Conservation (phyloP, 2,329 filamentous ascomycete genomes). For the Fusarium sp. region DNA sequence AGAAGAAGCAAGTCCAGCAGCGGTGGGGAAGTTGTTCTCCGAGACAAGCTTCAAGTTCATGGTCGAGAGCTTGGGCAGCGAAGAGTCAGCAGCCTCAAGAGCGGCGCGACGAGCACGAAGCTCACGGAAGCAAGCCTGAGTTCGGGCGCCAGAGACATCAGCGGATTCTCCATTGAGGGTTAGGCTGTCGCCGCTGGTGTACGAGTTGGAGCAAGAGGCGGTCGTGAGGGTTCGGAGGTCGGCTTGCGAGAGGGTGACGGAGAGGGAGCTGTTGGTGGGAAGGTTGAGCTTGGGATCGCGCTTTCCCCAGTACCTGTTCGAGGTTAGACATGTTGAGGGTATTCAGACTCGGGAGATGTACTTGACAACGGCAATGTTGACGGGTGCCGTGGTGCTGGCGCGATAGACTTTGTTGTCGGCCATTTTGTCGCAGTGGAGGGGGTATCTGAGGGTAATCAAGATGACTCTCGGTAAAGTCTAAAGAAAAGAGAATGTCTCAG, state of each 20-base stretch:
- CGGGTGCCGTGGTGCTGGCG: slow-evolving; percentile 94
- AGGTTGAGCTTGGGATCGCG: slow-evolving; percentile 93
- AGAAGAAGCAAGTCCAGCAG: slow-evolving; percentile 84
- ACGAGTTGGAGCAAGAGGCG: slow-evolving; percentile 84
- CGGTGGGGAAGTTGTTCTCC: slow-evolving; percentile 99
- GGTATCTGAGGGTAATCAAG: slow-evolving; percentile 6
- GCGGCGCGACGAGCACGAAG: slow-evolving; percentile 80
- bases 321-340: not conserved
- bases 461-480: not conserved
- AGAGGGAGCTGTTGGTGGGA: slow-evolving; percentile 97
- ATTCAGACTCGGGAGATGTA: slow-evolving; percentile 48
- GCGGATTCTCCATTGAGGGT: slow-evolving; percentile 85
- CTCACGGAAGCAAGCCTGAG: slow-evolving; percentile 93
- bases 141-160: slow-evolving; percentile 87
- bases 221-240: slow-evolving; percentile 97
- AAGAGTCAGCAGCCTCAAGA: slow-evolving; percentile 77
- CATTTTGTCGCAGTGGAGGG: slow-evolving; percentile 47
- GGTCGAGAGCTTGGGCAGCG: slow-evolving; percentile 83
- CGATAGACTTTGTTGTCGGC: slow-evolving; percentile 76
- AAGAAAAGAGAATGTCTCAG: not conserved
- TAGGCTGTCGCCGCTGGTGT: slow-evolving; percentile 74
- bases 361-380: slow-evolving; percentile 99
- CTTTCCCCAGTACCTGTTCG: slow-evolving; percentile 86
- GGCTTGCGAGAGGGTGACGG: slow-evolving; percentile 92
- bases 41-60: slow-evolving; percentile 87